Evolutionary conservation across 768 basidiomycete species (phyloP).

Genomic region (Dendrothele bispora): DNA sequence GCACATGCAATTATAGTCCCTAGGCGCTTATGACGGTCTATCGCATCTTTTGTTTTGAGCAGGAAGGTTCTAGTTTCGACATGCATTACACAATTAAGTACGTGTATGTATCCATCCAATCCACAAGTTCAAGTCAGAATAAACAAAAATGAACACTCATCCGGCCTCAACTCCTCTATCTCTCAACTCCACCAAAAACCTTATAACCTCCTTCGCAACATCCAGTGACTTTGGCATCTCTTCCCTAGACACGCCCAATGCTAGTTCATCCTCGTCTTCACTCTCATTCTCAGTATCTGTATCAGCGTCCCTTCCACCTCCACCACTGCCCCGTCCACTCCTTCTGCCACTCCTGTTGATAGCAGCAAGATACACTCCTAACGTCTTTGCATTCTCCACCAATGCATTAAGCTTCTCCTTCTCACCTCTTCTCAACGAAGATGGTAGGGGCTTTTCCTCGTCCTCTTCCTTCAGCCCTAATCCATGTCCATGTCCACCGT

Average conservation of each 20-base stretch:
- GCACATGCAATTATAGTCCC: too few relatives aligned
- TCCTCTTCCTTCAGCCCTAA: background rate
- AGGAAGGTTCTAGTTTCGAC: too few relatives aligned
- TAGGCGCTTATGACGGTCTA: too few relatives aligned
- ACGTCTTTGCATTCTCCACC: slow-evolving; percentile 44
- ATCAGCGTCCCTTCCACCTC: background rate
- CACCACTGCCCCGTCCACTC: background rate
- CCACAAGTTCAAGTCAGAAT: too few relatives aligned
- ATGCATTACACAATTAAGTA: too few relatives aligned
- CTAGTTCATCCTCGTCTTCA: too few relatives aligned
- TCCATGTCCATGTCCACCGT: background rate
- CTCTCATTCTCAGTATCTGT: background rate
- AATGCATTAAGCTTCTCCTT: slow-evolving; percentile 31
- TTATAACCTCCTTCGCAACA: slow-evolving; percentile 6
- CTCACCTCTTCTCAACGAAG: slow-evolving; percentile 14
- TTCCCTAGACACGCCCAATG: too few relatives aligned
- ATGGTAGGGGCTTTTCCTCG: slow-evolving; percentile 8
- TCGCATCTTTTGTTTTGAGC: too few relatives aligned
- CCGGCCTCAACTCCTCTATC: background rate
- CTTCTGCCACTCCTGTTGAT: slow-evolving; percentile 6
- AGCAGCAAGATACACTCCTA: slow-evolving; percentile 45
- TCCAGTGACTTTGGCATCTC: slow-evolving; percentile 4
- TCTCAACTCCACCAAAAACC: slow-evolving; percentile 1
- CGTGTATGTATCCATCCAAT: too few relatives aligned
- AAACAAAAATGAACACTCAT: too few relatives aligned